These are phyloP conservation scores for Trichomonascaceae sp. DNA, from an alignment of 1,139 yeast genomes.

Conservation along the genomic window DNA sequence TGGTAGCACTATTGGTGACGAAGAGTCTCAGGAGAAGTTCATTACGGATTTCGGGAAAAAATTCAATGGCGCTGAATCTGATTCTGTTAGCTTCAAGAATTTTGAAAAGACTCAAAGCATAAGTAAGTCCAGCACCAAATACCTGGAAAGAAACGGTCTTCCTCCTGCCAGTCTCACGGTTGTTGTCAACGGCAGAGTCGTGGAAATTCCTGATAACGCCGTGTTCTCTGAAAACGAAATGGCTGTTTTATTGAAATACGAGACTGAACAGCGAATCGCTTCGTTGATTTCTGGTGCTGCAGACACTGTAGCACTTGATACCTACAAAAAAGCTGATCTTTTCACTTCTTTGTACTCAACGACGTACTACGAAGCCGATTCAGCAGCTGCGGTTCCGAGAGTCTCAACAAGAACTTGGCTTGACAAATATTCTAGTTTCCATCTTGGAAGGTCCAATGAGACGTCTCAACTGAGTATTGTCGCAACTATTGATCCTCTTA, in stretches of 20 bases:
- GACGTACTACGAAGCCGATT: slow-evolving; percentile 17
- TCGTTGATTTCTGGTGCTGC: slow-evolving; percentile 14
- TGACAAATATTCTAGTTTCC: slow-evolving; percentile 17
- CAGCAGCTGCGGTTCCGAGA: slow-evolving; percentile 16
- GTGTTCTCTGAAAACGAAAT: slow-evolving; percentile 14
- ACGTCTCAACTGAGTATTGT: slow-evolving; percentile 39
- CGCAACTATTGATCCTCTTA: slow-evolving; percentile 64
- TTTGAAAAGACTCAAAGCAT: not conserved
- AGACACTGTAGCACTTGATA: slow-evolving; percentile 7
- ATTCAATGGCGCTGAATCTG: not conserved
- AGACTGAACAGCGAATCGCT: slow-evolving; percentile 23
- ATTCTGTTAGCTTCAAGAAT: not conserved
- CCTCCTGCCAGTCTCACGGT: slow-evolving; percentile 3
- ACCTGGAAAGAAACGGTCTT: not conserved
- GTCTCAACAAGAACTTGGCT: slow-evolving; percentile 18
- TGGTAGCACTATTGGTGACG: not conserved
- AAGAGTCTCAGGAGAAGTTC: not conserved
- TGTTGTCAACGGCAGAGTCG: slow-evolving; percentile 17
- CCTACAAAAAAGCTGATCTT: slow-evolving; percentile 21
- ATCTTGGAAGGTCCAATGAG: slow-evolving; percentile 22
- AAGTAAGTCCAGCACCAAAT: not conserved
- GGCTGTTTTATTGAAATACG: slow-evolving; percentile 23
- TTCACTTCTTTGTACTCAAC: slow-evolving; percentile 20
- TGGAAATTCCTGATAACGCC: slow-evolving; percentile 9
- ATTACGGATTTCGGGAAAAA: not conserved